These are phyloP conservation scores for Atkinsonella hypoxylon DNA, from an alignment of 2,329 filamentous ascomycete species.

Conservation along the genomic window DNA sequence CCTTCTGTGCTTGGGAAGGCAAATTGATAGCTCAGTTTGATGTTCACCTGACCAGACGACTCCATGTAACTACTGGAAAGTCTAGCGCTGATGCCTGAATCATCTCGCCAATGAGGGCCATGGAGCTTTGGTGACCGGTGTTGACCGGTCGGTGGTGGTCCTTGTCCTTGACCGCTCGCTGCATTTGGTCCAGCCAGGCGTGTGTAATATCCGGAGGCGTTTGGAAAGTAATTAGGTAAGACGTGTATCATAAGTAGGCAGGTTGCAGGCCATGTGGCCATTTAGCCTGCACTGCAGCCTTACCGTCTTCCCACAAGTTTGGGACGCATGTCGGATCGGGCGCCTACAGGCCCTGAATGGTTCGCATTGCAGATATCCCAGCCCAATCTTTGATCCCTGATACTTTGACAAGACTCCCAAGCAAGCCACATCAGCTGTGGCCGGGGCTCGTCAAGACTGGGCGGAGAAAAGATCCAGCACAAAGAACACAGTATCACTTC, in stretches of 20 bases:
- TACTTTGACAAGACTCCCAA: background rate
- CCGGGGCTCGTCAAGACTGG: background rate
- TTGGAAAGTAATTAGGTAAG: no score
- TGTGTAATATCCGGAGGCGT: no score
- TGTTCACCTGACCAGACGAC: background rate
- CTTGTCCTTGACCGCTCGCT: background rate
- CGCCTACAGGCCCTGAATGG: background rate
- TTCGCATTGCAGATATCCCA: background rate
- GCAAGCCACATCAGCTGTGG: background rate
- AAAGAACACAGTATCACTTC: background rate
- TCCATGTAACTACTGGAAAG: background rate
- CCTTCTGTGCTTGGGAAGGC: background rate
- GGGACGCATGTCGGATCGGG: background rate
- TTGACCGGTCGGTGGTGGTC: background rate
- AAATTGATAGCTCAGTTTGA: background rate
- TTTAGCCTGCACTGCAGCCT: slow-evolving; percentile 6
- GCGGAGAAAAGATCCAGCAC: background rate
- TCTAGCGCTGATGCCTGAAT: background rate
- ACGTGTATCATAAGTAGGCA: no score
- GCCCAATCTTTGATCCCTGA: slow-evolving; percentile 1
- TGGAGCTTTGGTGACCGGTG: background rate
- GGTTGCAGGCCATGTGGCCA: background rate
- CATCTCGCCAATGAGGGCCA: background rate
- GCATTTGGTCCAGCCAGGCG: background rate
- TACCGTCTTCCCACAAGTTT: slow-evolving; percentile 2